These are phyloP conservation scores for Xylaria palmicola DNA, from an alignment of 495 filamentous ascomycete genomes.

Conservation along the genomic window DNA sequence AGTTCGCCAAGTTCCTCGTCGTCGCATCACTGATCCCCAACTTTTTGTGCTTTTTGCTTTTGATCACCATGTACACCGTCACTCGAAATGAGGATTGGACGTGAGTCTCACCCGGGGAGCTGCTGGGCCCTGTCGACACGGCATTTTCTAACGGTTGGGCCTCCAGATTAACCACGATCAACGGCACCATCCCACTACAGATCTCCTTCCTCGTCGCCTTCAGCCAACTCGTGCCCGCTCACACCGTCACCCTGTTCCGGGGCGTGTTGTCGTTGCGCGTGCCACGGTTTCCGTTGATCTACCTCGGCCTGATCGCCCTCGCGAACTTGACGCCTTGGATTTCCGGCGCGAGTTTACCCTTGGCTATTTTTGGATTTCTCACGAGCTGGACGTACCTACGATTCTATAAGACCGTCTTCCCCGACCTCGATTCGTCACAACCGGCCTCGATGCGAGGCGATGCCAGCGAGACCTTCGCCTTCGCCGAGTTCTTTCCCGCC, in stretches of 20 bases:
- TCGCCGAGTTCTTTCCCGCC: constrained; percentile 93
- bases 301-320: constrained; percentile 71
- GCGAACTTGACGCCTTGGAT: constrained; percentile 77
- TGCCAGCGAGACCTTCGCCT: constrained; percentile 92
- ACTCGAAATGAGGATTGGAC: constrained; percentile 64
- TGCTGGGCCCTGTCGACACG: not conserved
- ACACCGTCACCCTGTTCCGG: constrained; percentile 92
- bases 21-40: constrained; percentile 80
- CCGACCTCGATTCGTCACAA: constrained; percentile 64
- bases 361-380: constrained; percentile 79
- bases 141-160: constrained; percentile 20
- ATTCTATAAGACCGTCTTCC: constrained; percentile 77
- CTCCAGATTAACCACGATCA: constrained; percentile 70
- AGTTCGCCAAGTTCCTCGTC: constrained; percentile 88
- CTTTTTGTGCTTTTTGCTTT: constrained; percentile 65
- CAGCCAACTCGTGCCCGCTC: constrained; percentile 95
- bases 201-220: constrained; percentile 95
- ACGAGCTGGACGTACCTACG: constrained; percentile 94
- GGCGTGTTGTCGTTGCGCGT: constrained; percentile 87
- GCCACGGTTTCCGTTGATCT: constrained; percentile 84
- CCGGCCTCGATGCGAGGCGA: constrained; percentile 70
- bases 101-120: constrained; percentile 51
- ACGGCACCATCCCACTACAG: constrained; percentile 84
- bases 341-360: constrained; percentile 77
- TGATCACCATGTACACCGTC: constrained; percentile 69